These are phyloP conservation scores for Conticribra weissflogii DNA, from an alignment of 108 stramenopile genomes.

Conservation along the genomic window DNA sequence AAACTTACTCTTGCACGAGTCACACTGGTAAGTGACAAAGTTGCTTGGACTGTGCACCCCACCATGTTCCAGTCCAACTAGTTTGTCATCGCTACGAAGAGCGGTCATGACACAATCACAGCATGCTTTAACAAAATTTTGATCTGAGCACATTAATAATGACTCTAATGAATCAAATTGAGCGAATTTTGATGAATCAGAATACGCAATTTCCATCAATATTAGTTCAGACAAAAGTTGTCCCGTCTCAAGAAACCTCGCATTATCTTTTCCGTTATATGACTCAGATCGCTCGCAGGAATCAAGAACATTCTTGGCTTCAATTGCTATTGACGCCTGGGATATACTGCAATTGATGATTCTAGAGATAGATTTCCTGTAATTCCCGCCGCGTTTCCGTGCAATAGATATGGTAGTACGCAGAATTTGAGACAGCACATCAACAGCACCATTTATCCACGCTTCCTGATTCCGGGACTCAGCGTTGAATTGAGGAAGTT, in stretches of 20 bases:
- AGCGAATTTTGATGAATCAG: constrained; percentile 33
- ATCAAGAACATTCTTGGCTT: constrained; percentile 39
- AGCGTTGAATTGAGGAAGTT: constrained; percentile 14
- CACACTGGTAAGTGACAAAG: constrained; percentile 65
- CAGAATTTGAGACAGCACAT: constrained; percentile 27
- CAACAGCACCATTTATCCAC: constrained; percentile 18
- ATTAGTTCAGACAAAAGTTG: constrained; percentile 34
- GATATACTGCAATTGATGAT: constrained; percentile 23
- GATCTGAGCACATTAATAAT: constrained; percentile 17
- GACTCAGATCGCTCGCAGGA: constrained; percentile 10
- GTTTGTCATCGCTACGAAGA: constrained; percentile 1
- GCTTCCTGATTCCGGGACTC: constrained; percentile 26
- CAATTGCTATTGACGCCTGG: constrained; percentile 38
- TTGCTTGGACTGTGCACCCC: constrained; percentile 12
- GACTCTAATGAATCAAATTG: constrained; percentile 36
- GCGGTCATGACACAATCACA: constrained; percentile 23
- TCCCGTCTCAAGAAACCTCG: constrained; percentile 18
- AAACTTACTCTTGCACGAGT: constrained; percentile 53
- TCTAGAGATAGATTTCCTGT: constrained; percentile 15
- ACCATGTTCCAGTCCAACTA: not conserved
- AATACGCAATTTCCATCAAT: constrained; percentile 39
- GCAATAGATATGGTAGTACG: constrained; percentile 25
- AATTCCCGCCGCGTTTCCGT: constrained; percentile 16
- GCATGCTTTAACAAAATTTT: constrained; percentile 41
- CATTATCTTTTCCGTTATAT: constrained; percentile 13